phyloP scores from a whole-genome alignment of 2,329 filamentous ascomycete species.

The Ceratocystis lukuohia region DNA sequence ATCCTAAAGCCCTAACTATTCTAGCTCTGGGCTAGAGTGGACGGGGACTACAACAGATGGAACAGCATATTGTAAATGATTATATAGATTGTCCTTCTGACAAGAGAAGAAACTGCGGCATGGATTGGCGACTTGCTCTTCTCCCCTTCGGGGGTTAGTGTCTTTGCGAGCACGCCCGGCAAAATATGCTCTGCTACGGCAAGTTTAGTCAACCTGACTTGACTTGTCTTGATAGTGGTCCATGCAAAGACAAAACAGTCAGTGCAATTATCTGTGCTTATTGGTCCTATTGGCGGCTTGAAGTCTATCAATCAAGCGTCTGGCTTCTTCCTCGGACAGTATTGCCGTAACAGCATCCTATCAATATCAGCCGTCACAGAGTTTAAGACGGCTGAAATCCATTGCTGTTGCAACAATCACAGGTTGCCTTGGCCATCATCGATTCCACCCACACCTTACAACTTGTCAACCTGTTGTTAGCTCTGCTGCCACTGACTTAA shows the following conservation, averaged over 20 bases:
- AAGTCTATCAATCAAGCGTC: background rate
- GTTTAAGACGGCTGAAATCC: background rate
- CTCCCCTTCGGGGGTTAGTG: no score
- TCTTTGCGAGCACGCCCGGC: background rate
- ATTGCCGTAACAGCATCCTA: background rate
- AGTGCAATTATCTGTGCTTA: background rate
- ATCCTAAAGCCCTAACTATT: background rate
- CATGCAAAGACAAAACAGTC: background rate
- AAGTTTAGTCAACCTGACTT: background rate
- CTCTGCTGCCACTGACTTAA: background rate
- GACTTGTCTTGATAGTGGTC: background rate
- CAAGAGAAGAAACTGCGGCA: background rate
- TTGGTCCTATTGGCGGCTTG: background rate
- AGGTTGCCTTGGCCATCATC: background rate
- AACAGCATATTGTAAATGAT: constrained; percentile 1
- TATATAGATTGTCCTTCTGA: background rate
- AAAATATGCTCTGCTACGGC: background rate
- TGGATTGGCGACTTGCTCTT: background rate
- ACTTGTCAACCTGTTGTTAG: background rate
- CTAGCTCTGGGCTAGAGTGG: background rate
- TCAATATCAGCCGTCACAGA: background rate
- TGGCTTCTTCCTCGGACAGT: background rate
- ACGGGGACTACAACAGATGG: background rate
- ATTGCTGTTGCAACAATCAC: background rate
- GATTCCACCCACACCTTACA: background rate